Percentiles rank a stretch among this genome's conserved stretches.
phyloP scores from a whole-genome alignment of 1,284 basidiomycete genomes.

The Ceratobasidium sp. region DNA sequence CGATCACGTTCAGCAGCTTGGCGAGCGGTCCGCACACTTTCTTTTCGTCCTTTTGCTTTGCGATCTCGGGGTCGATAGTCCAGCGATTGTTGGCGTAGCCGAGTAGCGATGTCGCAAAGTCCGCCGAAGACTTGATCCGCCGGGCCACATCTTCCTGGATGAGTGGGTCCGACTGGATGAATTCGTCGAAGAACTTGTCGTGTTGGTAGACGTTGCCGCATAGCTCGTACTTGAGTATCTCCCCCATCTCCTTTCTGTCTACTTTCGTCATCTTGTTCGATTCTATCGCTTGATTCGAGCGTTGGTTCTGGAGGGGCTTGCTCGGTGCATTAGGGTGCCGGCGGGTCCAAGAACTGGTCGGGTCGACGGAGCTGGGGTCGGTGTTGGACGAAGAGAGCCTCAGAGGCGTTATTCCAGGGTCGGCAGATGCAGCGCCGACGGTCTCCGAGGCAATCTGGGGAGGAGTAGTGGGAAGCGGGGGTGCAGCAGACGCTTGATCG shows the following conservation, averaged over 20 bases:
- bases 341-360: not conserved
- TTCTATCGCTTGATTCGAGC: not conserved
- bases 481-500: not conserved
- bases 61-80: not conserved
- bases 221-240: conserved; percentile 10
- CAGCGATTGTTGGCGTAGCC: not conserved
- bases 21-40: not conserved
- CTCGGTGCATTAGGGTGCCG: not conserved
- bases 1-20: conserved; percentile 10
- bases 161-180: conserved; percentile 1
- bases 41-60: not conserved
- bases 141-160: not conserved
- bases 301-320: not conserved
- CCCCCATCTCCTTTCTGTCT: conserved; percentile 8
- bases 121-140: not conserved
- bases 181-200: conserved; percentile 13
- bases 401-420: not conserved
- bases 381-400: not conserved
- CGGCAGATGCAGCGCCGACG: not conserved
- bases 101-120: not conserved
- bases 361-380: not conserved
- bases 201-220: conserved; percentile 16
- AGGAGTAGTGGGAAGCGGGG: not conserved
- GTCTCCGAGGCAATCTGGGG: not conserved
- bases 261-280: not conserved